phyloP scores from a whole-genome alignment of 2,329 filamentous ascomycete genomes.

The Cladorrhinum sp. region DNA sequence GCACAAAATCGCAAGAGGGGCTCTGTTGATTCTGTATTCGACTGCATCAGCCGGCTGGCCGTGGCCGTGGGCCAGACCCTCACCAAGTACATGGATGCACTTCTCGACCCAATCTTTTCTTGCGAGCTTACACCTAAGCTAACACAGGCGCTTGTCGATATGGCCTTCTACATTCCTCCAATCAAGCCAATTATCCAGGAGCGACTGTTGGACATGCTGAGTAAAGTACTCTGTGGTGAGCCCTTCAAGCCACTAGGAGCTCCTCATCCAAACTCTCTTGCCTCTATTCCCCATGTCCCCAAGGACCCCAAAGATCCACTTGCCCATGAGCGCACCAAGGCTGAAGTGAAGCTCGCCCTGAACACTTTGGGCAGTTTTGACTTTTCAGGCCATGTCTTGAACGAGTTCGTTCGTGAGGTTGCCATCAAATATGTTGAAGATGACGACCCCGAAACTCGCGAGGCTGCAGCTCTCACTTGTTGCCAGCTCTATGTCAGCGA shows the following conservation, averaged over 20 bases:
- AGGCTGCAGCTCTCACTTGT: conserved; percentile 92
- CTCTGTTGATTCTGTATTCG: conserved; percentile 78
- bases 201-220: conserved; percentile 88
- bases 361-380: conserved; percentile 98
- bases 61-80: conserved; percentile 93
- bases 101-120: conserved; percentile 94
- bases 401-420: conserved; percentile 97
- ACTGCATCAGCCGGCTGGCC: conserved; percentile 95
- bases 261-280: conserved; percentile 76
- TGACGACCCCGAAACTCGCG: conserved; percentile 87
- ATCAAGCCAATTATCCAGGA: conserved; percentile 93
- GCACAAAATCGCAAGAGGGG: conserved; percentile 67
- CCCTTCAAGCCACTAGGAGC: conserved; percentile 91
- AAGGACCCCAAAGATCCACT: conserved; percentile 83
- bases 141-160: conserved; percentile 93
- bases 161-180: conserved; percentile 97
- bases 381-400: conserved; percentile 85
- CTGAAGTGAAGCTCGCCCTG: conserved; percentile 87
- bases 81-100: conserved; percentile 96
- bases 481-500: conserved; percentile 97
- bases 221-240: conserved; percentile 86
- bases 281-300: conserved; percentile 75
- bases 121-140: conserved; percentile 92
- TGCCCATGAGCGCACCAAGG: conserved; percentile 75
- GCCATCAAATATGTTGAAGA: conserved; percentile 98